These are phyloP conservation scores for Saccharomyces jurei DNA, from an alignment of 805 yeast genomes.

Conservation along the genomic window DNA sequence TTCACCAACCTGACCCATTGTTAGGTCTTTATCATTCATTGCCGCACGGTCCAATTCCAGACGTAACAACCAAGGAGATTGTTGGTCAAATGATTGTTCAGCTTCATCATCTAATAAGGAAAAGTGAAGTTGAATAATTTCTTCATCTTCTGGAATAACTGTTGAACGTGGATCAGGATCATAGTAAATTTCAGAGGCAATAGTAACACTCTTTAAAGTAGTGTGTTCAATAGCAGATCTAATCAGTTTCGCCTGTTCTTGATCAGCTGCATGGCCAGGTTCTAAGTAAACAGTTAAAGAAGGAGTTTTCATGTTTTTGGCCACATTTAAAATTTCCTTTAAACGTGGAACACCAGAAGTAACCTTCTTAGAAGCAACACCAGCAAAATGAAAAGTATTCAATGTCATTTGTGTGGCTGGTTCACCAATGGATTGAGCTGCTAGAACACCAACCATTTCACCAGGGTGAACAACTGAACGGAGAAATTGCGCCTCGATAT, in stretches of 20 bases:
- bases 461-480: constrained; percentile 91
- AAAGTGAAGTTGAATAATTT: constrained; percentile 93
- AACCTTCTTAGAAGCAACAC: constrained; percentile 93
- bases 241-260: constrained; percentile 87
- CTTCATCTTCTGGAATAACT: constrained; percentile 93
- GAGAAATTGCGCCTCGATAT: constrained; percentile 87
- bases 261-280: constrained; percentile 73
- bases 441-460: constrained; percentile 97
- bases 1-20: constrained; percentile 97
- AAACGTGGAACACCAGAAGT: constrained; percentile 96
- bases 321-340: constrained; percentile 96
- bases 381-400: constrained; percentile 96
- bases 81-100: constrained; percentile 86
- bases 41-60: constrained; percentile 96
- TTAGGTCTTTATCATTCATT: constrained; percentile 94
- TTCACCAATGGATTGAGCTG: constrained; percentile 96
- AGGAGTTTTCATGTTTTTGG: constrained; percentile 99
- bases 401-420: constrained; percentile 98
- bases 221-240: constrained; percentile 98
- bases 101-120: constrained; percentile 97
- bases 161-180: constrained; percentile 98
- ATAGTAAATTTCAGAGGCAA: constrained; percentile 94
- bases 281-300: constrained; percentile 89
- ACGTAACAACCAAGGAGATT: constrained; percentile 97
- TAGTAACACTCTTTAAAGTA: constrained; percentile 85